Conservation (phyloP, 768 basidiomycete species). For the Kwoniella sp. region DNA sequence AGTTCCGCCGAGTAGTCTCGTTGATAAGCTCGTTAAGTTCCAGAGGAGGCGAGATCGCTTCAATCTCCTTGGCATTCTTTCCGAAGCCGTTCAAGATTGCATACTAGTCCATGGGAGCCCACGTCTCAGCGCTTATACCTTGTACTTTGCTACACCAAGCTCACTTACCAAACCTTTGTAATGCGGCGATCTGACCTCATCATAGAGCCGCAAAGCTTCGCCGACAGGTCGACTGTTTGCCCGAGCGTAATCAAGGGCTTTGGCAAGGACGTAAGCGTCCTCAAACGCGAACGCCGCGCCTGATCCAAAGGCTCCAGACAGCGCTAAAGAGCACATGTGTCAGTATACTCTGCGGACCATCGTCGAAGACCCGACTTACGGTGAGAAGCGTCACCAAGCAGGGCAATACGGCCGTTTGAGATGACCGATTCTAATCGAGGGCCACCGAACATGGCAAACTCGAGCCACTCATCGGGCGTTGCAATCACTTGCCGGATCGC, state of each 20-base stretch:
- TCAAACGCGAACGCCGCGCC: slow-evolving; percentile 45
- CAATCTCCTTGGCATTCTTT: slow-evolving; percentile 22
- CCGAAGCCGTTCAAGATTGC: slow-evolving; percentile 21
- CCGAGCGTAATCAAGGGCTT: slow-evolving; percentile 17
- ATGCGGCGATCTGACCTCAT: slow-evolving; percentile 31
- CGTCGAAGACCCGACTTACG: slow-evolving; percentile 19
- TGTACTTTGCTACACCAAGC: too few species aligned
- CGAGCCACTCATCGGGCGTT: slow-evolving; percentile 35
- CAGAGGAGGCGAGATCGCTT: slow-evolving; percentile 13
- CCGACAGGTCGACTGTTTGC: slow-evolving; percentile 2
- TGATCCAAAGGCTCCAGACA: slow-evolving; percentile 41
- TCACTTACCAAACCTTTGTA: slow-evolving; percentile 34
- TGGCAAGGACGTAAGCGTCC: slow-evolving; percentile 35
- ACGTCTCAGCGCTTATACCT: too few species aligned
- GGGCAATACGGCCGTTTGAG: slow-evolving; percentile 21
- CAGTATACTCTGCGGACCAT: not conserved
- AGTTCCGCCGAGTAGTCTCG: slow-evolving; percentile 19
- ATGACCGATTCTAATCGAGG: slow-evolving; percentile 32
- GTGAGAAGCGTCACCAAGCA: slow-evolving; percentile 43
- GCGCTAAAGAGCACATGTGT: slow-evolving; percentile 13
- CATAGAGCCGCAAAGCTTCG: slow-evolving; percentile 26
- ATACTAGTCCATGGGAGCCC: too few species aligned
- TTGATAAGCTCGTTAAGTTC: slow-evolving; percentile 19
- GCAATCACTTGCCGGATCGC: slow-evolving; percentile 27
- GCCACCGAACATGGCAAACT: slow-evolving; percentile 42